Conservation (phyloP, 1,284 basidiomycete genomes). For the Boletus hoseneyae region DNA sequence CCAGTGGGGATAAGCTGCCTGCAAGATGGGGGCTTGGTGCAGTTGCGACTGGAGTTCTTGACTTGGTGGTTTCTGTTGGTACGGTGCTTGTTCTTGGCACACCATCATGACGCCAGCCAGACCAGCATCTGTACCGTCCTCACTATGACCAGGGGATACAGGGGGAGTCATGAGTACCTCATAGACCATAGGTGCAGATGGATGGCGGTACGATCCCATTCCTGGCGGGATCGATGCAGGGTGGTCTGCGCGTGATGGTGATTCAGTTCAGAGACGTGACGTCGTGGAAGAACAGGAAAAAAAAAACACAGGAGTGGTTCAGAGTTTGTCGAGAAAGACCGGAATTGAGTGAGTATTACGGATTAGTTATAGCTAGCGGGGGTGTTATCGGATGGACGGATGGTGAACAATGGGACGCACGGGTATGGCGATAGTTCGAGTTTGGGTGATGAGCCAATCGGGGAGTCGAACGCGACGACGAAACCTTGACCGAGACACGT, state of each 20-base stretch:
- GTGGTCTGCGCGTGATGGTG: slow-evolving; percentile 23
- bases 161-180: slow-evolving; percentile 58
- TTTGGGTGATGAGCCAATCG: too few relatives aligned
- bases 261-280: slow-evolving; percentile 12
- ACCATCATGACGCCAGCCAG: slow-evolving; percentile 29
- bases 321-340: slow-evolving; percentile 4
- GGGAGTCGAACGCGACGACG: neutral
- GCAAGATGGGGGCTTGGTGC: slow-evolving; percentile 9
- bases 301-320: neutral
- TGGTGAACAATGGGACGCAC: slow-evolving; percentile 10
- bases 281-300: neutral
- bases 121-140: slow-evolving; percentile 26
- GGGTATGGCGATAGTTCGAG: slow-evolving; percentile 1
- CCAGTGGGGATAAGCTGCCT: slow-evolving; percentile 14
- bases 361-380: slow-evolving; percentile 9
- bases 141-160: slow-evolving; percentile 49
- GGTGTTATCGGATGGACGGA: slow-evolving; percentile 3
- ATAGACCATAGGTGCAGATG: slow-evolving; percentile 22
- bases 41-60: slow-evolving; percentile 10
- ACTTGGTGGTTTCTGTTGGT: slow-evolving; percentile 22
- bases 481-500: slow-evolving; percentile 16
- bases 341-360: neutral
- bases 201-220: slow-evolving; percentile 17
- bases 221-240: slow-evolving; percentile 9
- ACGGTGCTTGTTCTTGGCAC: slow-evolving; percentile 29